These are phyloP conservation scores for Trametes versicolor DNA, from an alignment of 1,284 basidiomycete genomes.

Conservation along the genomic window DNA sequence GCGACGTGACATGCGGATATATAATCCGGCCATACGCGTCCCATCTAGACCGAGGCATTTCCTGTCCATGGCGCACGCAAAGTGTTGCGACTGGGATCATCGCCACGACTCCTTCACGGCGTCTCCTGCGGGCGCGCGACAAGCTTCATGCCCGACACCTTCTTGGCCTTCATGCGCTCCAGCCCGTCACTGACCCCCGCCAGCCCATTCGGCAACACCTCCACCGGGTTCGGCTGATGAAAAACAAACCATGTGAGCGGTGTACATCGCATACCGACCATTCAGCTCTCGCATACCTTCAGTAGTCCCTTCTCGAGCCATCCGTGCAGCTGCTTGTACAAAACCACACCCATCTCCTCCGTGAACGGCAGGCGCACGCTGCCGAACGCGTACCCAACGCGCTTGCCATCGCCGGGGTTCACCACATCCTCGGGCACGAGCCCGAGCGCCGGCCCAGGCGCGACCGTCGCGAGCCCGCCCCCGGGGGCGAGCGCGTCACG, in stretches of 20 bases:
- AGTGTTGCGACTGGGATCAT: too few species aligned
- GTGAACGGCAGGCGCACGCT: slow-evolving; percentile 30
- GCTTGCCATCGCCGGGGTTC: slow-evolving; percentile 12
- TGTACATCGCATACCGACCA: not conserved
- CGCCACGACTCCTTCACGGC: not conserved
- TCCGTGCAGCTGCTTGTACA: slow-evolving; percentile 43
- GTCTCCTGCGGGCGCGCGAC: slow-evolving; percentile 58
- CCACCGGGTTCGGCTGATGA: slow-evolving; percentile 38
- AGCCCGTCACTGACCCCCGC: slow-evolving; percentile 55
- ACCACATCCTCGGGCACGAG: slow-evolving; percentile 22
- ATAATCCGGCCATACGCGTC: too few species aligned
- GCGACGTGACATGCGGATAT: too few species aligned
- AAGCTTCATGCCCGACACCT: slow-evolving; percentile 59
- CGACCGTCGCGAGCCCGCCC: slow-evolving; percentile 35
- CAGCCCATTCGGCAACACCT: slow-evolving; percentile 58
- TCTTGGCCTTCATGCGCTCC: slow-evolving; percentile 48
- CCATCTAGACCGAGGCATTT: too few species aligned
- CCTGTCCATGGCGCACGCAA: too few species aligned
- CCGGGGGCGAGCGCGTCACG: slow-evolving; percentile 36
- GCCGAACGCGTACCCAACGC: slow-evolving; percentile 19
- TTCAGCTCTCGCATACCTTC: slow-evolving; percentile 42
- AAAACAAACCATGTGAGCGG: not conserved
- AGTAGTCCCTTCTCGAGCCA: slow-evolving; percentile 49
- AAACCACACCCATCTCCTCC: slow-evolving; percentile 36
- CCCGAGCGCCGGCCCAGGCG: not conserved